Evolutionary conservation across 148 eudicot genomes (phyloP).

Genomic region (Dysphania ambrosioides): DNA sequence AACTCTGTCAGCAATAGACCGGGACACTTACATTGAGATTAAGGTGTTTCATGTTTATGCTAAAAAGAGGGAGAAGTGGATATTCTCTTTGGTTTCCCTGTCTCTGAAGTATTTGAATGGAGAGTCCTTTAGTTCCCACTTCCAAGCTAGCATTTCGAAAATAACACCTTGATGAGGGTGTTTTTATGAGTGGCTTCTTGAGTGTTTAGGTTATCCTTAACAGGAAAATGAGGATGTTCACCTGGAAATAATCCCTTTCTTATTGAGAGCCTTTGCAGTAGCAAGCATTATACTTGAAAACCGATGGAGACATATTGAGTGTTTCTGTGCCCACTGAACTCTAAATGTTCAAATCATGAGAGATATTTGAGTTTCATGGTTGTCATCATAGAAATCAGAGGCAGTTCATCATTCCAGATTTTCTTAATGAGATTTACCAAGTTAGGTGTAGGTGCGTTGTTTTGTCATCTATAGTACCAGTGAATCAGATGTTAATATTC

Average conservation of each 20-base stretch:
- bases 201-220: not conserved
- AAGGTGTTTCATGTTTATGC: not conserved
- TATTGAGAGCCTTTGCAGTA: not conserved
- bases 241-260: not conserved
- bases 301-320: not conserved
- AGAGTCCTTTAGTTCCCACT: not conserved
- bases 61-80: not conserved
- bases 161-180: not conserved
- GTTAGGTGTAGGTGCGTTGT: not conserved
- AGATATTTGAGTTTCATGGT: not conserved
- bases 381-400: not conserved
- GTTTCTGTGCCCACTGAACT: not conserved
- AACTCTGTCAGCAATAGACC: not conserved
- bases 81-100: not conserved
- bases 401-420: not conserved
- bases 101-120: not conserved
- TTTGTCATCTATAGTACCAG: not conserved
- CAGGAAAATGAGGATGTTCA: not conserved
- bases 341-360: not conserved
- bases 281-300: not conserved
- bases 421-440: not conserved
- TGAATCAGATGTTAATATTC: not conserved
- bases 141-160: not conserved
- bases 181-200: not conserved
- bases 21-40: not conserved